These are phyloP conservation scores for Dioszegia aurantiaca DNA, from an alignment of 768 basidiomycete genomes.

Conservation along the genomic window DNA sequence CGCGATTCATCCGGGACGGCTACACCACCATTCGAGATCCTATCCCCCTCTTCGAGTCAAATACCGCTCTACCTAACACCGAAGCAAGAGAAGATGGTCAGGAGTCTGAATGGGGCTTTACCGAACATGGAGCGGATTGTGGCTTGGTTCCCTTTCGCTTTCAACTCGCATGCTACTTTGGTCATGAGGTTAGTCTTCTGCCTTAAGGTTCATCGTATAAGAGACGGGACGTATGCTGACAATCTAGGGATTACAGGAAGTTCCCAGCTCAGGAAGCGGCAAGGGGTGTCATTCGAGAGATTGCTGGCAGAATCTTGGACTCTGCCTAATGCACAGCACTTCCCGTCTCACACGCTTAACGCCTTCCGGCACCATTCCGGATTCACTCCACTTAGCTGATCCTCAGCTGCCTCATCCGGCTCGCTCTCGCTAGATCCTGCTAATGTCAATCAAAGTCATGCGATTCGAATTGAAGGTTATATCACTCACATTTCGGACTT, in stretches of 20 bases:
- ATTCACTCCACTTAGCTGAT: no score
- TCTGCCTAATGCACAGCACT: constrained; percentile 9
- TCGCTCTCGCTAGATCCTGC: no score
- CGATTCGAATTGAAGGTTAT: no score
- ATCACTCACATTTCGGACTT: no score
- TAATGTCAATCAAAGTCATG: no score
- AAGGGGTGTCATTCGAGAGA: constrained; percentile 34
- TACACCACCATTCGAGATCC: constrained; percentile 7
- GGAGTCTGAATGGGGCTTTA: constrained; percentile 30
- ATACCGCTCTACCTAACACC: constrained; percentile 33
- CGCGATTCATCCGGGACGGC: background rate
- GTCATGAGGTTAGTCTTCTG: constrained; percentile 37
- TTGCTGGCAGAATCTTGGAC: constrained; percentile 2
- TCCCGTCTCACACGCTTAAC: no score
- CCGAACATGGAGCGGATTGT: constrained; percentile 38
- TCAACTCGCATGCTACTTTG: constrained; percentile 44
- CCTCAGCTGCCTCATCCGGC: no score
- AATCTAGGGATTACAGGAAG: constrained; percentile 28
- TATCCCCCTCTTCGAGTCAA: background rate
- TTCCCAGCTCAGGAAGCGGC: constrained; percentile 46
- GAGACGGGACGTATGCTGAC: background rate
- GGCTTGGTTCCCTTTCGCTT: constrained; percentile 48
- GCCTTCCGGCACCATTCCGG: no score
- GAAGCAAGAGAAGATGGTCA: constrained; percentile 33
- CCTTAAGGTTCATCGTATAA: background rate